Conservation (phyloP, 2,329 filamentous ascomycete genomes). For the Fonsecaea nubica region DNA sequence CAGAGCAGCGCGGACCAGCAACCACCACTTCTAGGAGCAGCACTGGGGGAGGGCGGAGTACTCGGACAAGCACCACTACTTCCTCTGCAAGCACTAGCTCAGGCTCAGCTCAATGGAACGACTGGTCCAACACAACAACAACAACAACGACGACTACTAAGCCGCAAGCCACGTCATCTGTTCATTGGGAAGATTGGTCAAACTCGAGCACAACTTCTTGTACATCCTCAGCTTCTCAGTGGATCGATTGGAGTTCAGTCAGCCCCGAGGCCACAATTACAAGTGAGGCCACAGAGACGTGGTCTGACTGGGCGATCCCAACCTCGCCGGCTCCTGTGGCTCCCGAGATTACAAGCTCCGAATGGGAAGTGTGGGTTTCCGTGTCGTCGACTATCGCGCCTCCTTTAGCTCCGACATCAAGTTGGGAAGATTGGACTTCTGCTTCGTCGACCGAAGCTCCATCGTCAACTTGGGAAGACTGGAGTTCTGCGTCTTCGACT, state of each 20-base stretch:
- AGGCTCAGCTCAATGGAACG: not conserved
- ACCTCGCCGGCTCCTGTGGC: not conserved
- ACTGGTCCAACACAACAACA: conserved; percentile 7
- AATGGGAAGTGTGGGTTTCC: not conserved
- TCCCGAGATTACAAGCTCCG: conserved; percentile 2
- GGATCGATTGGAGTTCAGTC: not conserved
- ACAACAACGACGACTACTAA: not conserved
- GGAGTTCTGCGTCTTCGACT: not conserved
- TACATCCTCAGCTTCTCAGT: not conserved
- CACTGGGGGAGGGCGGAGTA: not conserved
- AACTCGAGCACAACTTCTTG: conserved; percentile 1
- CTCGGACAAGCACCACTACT: not conserved
- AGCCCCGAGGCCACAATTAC: not conserved
- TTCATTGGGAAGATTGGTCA: not conserved
- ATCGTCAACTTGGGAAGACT: too few species aligned
- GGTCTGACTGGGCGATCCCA: conserved; percentile 3
- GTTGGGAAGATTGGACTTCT: conserved; percentile 9
- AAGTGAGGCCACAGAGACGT: not conserved
- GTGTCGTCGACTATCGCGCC: too few species aligned
- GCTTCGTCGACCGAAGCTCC: too few species aligned
- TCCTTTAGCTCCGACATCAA: too few species aligned
- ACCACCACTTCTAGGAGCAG: not conserved
- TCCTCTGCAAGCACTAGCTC: conserved; percentile 5
- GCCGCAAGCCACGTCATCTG: not conserved
- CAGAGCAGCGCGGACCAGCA: conserved; percentile 9